A percentile compares a stretch with the other conserved stretches of the same genome.
Conservation (phyloP, 2,329 filamentous ascomycete species). For the Blastomyces parvus region DNA sequence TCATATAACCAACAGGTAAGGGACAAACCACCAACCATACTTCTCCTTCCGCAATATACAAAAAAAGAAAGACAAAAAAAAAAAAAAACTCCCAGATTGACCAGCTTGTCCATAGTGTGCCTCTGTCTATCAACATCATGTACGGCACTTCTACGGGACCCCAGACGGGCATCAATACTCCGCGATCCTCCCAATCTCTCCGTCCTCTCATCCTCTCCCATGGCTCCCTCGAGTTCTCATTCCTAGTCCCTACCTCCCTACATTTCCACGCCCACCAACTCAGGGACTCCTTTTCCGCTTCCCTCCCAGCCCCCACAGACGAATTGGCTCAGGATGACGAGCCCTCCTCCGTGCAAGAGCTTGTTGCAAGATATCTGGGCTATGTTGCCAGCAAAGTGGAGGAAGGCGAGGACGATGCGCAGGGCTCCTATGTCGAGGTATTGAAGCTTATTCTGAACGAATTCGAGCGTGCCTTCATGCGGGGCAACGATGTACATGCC, state of each 20-base stretch:
- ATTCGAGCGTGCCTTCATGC: slow-evolving; percentile 90
- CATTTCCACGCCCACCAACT: slow-evolving; percentile 95
- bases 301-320: slow-evolving; percentile 82
- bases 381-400: slow-evolving; percentile 83
- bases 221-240: slow-evolving; percentile 90
- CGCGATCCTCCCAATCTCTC: slow-evolving; percentile 83
- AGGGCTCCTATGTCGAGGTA: slow-evolving; percentile 84
- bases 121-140: slow-evolving; percentile 45
- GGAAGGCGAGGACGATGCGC: slow-evolving; percentile 79
- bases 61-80: neutral
- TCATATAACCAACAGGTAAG: neutral
- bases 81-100: neutral
- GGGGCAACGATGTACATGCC: slow-evolving; percentile 92
- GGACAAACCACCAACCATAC: no score
- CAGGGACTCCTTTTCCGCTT: slow-evolving; percentile 79
- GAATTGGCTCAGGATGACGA: slow-evolving; percentile 97
- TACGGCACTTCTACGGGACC: slow-evolving; percentile 73
- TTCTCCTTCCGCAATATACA: neutral
- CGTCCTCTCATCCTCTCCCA: slow-evolving; percentile 84
- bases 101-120: neutral
- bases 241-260: slow-evolving; percentile 86
- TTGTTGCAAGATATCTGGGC: slow-evolving; percentile 88
- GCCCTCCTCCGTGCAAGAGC: slow-evolving; percentile 87
- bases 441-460: slow-evolving; percentile 88
- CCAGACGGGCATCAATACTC: slow-evolving; percentile 94